Evolutionary conservation across 306 rosid genomes (phyloP).

Genomic region (Pterocarpus macrocarpus): DNA sequence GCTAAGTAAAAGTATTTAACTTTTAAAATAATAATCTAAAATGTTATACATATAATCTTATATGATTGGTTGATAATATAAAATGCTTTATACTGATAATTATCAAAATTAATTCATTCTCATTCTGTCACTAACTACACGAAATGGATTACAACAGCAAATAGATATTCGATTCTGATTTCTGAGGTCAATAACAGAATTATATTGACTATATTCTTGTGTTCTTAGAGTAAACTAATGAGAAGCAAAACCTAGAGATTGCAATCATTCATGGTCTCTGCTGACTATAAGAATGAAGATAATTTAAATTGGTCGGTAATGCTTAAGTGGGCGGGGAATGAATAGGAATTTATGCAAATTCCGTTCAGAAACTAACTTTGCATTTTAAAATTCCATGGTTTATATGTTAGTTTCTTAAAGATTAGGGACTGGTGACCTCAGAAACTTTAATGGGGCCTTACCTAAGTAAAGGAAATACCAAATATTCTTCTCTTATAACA

Average conservation of each 20-base stretch:
- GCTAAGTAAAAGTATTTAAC: too few species aligned
- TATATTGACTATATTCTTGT: constrained; percentile 52
- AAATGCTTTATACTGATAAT: too few species aligned
- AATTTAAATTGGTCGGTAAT: constrained; percentile 38
- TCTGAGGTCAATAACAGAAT: constrained; percentile 11
- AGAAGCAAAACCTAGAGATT: constrained; percentile 20
- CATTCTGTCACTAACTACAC: background rate
- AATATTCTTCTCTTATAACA: constrained; percentile 1
- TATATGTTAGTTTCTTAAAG: constrained; percentile 30
- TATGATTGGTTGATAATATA: too few species aligned
- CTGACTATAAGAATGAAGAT: constrained; percentile 31
- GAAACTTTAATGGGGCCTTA: background rate
- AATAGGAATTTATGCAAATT: constrained; percentile 61
- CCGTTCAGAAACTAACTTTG: constrained; percentile 44
- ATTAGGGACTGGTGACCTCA: background rate
- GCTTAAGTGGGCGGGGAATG: constrained; percentile 1
- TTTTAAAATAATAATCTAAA: too few species aligned
- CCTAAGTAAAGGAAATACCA: background rate
- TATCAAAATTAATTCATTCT: too few species aligned
- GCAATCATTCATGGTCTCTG: constrained; percentile 2
- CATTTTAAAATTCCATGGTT: constrained; percentile 43
- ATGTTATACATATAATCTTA: too few species aligned
- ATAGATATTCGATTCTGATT: constrained; percentile 40
- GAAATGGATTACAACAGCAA: constrained; percentile 42
- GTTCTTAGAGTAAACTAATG: constrained; percentile 40